These are phyloP conservation scores for Beauveria caledonica DNA, from an alignment of 2,329 filamentous ascomycete genomes.

Conservation along the genomic window DNA sequence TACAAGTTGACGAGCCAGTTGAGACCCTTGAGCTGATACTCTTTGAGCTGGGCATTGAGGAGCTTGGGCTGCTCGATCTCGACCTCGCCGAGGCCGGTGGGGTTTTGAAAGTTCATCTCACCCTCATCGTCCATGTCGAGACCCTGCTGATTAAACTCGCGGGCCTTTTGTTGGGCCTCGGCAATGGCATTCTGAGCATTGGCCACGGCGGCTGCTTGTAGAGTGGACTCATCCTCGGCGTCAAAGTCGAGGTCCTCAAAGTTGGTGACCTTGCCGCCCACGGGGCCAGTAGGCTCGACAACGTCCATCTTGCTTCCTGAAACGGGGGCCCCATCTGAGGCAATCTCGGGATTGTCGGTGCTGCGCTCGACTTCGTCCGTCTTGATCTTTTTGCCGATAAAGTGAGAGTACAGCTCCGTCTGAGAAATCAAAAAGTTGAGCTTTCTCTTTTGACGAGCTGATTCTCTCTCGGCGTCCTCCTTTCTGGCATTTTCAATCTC, in stretches of 20 bases:
- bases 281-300: constrained; percentile 43
- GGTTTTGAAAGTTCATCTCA: constrained; percentile 99
- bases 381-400: constrained; percentile 99
- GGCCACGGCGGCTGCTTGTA: constrained; percentile 79
- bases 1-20: constrained; percentile 99
- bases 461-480: constrained; percentile 94
- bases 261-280: constrained; percentile 70
- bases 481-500: constrained; percentile 95
- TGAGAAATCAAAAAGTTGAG: constrained; percentile 99
- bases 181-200: constrained; percentile 95
- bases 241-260: constrained; percentile 96
- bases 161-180: constrained; percentile 85
- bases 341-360: constrained; percentile 70
- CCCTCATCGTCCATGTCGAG: constrained; percentile 75
- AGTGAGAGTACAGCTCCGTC: constrained; percentile 97
- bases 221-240: constrained; percentile 76
- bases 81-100: constrained; percentile 86
- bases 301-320: constrained; percentile 39
- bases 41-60: constrained; percentile 88
- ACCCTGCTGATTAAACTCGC: constrained; percentile 78
- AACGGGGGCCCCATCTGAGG: constrained; percentile 38
- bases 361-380: constrained; percentile 90
- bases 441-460: constrained; percentile 94
- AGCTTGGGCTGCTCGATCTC: constrained; percentile 92
- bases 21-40: constrained; percentile 97